Evolutionary conservation across 108 stramenopile genomes (phyloP).

Genomic region (Cyclotella distinguenda): DNA sequence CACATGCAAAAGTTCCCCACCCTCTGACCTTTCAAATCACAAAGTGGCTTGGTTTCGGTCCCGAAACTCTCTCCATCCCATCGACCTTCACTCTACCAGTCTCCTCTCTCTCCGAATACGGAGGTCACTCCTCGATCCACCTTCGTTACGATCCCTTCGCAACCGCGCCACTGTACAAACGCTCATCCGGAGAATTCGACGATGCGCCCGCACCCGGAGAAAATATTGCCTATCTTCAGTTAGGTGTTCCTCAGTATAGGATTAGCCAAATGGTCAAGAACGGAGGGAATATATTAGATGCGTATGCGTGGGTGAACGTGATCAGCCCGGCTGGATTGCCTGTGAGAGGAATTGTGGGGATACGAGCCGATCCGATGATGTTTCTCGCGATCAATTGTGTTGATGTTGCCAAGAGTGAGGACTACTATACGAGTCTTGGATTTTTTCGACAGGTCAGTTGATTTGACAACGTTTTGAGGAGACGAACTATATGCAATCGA

Average conservation of each 20-base stretch:
- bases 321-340: slow-evolving; percentile 79
- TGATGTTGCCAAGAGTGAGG: slow-evolving; percentile 60
- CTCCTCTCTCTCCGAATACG: slow-evolving; percentile 75
- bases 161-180: slow-evolving; percentile 53
- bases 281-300: slow-evolving; percentile 80
- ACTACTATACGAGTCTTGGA: slow-evolving; percentile 71
- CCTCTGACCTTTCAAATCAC: not conserved
- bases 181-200: slow-evolving; percentile 46
- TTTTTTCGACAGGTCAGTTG: slow-evolving; percentile 59
- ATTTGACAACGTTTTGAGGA: not conserved
- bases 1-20: not conserved
- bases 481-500: not conserved
- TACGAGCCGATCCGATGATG: slow-evolving; percentile 84
- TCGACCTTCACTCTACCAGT: slow-evolving; percentile 63
- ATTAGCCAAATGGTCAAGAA: slow-evolving; percentile 80
- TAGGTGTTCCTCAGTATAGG: slow-evolving; percentile 80
- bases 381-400: slow-evolving; percentile 77
- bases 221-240: slow-evolving; percentile 76
- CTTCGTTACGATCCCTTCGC: slow-evolving; percentile 67
- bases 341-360: slow-evolving; percentile 78
- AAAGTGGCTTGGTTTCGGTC: slow-evolving; percentile 84
- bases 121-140: slow-evolving; percentile 79
- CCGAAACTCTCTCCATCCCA: slow-evolving; percentile 73
- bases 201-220: slow-evolving; percentile 67
- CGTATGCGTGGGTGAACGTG: slow-evolving; percentile 82